Base-by-base conservation (phyloP, 2,329 filamentous ascomycete genomes). In the Microdochium nivale region DNA sequence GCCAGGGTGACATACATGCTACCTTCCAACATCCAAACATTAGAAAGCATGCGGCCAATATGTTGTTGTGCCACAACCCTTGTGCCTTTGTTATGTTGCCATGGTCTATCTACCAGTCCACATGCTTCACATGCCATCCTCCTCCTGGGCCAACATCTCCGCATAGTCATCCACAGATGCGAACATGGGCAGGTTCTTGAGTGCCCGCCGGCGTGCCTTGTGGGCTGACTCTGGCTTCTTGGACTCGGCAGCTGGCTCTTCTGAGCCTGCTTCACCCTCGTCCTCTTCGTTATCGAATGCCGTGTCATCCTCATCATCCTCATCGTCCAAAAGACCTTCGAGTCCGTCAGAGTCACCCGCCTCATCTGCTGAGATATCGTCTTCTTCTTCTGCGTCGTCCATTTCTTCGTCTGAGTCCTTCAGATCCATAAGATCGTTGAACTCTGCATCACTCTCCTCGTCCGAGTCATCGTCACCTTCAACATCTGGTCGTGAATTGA, bases 101-200 rank as follows among this genome's bases (percentile, higher is more conserved):
- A 30, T 30, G 5, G 27, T 49, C n/a, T 21, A 25, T 23, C 25
- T 50, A 37, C 24, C 56, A 56, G 23, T 56, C 52, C 48, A 70
- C 70, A 19, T 7, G 5, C 7, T 24, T 19, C 19, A 44, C 16
- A 44, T 21, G 14, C 40, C 40, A 19, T 83, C 83, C 55, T 84
- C 83, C 49, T 94, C 88, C 56, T 82, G 79, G 3, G 77, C 88
- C 66, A 96, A 70, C 71, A 96, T 78, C 61, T 87, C 87, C 16
- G 90, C 92, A 68, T 97, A 99, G 66, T 97, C 94, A 51, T 97
- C 94, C 30, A 80, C 87, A 30, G 89, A 95, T 21, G 95, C 94
- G 73, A 99, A 99, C 33, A 84, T 95, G 7, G 94, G 94, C 59
- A 99, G 74, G 57, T 83, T 83, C 79, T 90, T 96, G 68, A 97